Conservation (phyloP, 2,329 filamentous ascomycete genomes). For the Pezicula carpinea region DNA sequence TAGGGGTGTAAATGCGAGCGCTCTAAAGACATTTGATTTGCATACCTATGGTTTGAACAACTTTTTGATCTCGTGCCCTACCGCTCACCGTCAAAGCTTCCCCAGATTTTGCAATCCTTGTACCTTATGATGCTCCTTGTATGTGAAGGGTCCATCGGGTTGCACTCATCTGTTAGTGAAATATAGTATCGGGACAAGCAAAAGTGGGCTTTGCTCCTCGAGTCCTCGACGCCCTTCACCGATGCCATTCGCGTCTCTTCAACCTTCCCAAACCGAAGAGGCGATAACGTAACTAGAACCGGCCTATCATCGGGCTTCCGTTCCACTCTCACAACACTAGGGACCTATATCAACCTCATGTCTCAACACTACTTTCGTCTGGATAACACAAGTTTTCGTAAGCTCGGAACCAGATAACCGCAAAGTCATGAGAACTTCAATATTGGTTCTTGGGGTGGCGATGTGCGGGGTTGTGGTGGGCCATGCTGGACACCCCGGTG, state of each 20-base stretch:
- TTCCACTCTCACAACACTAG: background rate
- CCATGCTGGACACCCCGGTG: conserved; percentile 8
- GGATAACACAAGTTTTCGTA: background rate
- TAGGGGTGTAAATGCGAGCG: conserved; percentile 3
- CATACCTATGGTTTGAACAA: too few relatives aligned
- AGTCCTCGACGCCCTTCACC: background rate
- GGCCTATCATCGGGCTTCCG: background rate
- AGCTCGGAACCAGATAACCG: background rate
- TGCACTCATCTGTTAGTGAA: too few relatives aligned
- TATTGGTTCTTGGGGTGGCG: background rate
- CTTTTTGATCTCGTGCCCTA: background rate
- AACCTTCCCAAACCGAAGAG: background rate
- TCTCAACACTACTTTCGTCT: background rate
- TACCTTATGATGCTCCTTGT: too few relatives aligned
- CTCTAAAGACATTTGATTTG: background rate
- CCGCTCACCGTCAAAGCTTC: background rate
- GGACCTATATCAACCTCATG: background rate
- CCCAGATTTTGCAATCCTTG: too few relatives aligned
- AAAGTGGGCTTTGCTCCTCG: background rate
- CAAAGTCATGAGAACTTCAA: background rate
- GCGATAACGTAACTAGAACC: background rate
- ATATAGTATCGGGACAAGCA: background rate
- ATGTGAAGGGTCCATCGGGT: too few relatives aligned
- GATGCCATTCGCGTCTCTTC: background rate
- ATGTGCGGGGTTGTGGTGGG: conserved; percentile 9